Base-by-base conservation (phyloP, 441 rosid genomes). In the Melastoma candidum region DNA sequence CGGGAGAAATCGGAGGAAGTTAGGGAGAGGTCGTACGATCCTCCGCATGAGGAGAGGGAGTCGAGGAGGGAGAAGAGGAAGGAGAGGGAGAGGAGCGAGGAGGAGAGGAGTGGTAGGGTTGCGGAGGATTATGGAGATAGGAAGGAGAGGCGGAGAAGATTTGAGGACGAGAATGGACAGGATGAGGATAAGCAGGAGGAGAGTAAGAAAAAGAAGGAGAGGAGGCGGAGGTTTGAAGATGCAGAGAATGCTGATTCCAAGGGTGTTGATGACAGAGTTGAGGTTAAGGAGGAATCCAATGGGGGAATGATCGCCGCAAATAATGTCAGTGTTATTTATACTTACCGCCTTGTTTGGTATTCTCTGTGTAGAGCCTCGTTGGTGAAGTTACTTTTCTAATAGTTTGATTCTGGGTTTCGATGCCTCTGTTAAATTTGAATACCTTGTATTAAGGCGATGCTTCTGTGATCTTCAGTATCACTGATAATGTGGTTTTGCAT, bases 191-290 rank as follows among this genome's bases (percentile, higher is more conserved):
- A 7, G 36, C 5, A 3, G 36, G 36, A 29, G 36, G 78, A 71
- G 52, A 65, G 69, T 65, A 71, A 80, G 56, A 48, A 46, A 7
- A 73, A 56, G 26, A 69, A 51, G 65, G 61, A 68, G 44, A 74
- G 67, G 63, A 64, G 68, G 71, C 71, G 76, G 52, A 72, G 74
- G 63, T 81, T 90, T 66, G 90, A 74, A 63, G 84, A 81, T 57
- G 77, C 47, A 7, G 69, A 72, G 62, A 66, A 71, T 50, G 80
- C 69, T 24, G 65, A 41, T 13, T 65, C 47, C 29, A 53, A 7
- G 46, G 54, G 49, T 41, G 46, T 9, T 51, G 45, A 53, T 41
- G 70, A 22, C 52, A 76, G 63, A 53, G 49, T 46, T 73, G 57
- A 57, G 63, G 72, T 65, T 24, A 67, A 71, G 60, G 60, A 81